These are phyloP conservation scores for Takashimella koratensis DNA, from an alignment of 1,284 basidiomycete species.

Conservation along the genomic window DNA sequence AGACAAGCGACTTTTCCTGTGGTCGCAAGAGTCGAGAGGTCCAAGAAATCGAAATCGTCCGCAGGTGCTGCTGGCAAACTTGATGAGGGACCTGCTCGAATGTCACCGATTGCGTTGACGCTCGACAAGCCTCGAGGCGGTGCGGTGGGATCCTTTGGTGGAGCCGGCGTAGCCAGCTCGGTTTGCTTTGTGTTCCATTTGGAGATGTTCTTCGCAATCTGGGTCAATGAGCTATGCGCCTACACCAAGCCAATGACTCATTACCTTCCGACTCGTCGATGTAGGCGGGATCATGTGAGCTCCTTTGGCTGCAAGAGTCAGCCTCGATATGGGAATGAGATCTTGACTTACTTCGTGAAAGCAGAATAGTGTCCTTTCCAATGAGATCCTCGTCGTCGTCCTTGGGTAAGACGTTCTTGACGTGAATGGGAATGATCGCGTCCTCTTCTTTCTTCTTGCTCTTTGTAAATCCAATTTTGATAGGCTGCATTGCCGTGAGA, in stretches of 20 bases:
- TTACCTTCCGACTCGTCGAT: slow-evolving; percentile 83
- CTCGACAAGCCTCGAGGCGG: slow-evolving; percentile 32
- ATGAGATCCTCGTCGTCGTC: slow-evolving; percentile 67
- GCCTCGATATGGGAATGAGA: neutral
- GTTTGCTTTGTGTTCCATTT: slow-evolving; percentile 94
- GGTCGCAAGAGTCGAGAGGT: slow-evolving; percentile 49
- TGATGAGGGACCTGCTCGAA: neutral
- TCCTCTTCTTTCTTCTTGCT: slow-evolving; percentile 35
- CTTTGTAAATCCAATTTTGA: slow-evolving; percentile 34
- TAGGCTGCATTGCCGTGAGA: slow-evolving; percentile 28
- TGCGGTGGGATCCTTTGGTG: slow-evolving; percentile 17
- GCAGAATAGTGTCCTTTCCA: slow-evolving; percentile 46
- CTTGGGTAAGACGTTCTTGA: slow-evolving; percentile 32
- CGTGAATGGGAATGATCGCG: slow-evolving; percentile 32
- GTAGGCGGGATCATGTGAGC: slow-evolving; percentile 74
- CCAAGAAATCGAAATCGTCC: slow-evolving; percentile 70
- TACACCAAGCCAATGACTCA: slow-evolving; percentile 15
- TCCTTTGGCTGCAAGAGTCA: slow-evolving; percentile 37
- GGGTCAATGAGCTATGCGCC: neutral
- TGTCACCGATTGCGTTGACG: slow-evolving; percentile 26
- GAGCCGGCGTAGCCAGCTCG: slow-evolving; percentile 55
- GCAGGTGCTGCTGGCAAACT: slow-evolving; percentile 31
- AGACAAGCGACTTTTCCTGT: slow-evolving; percentile 67
- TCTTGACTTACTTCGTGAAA: slow-evolving; percentile 43
- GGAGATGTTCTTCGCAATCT: slow-evolving; percentile 83